Percentiles rank a stretch among this genome's conserved stretches.
Evolutionary conservation across 495 filamentous ascomycete species (phyloP).

Genomic region (Glonium stellatum): DNA sequence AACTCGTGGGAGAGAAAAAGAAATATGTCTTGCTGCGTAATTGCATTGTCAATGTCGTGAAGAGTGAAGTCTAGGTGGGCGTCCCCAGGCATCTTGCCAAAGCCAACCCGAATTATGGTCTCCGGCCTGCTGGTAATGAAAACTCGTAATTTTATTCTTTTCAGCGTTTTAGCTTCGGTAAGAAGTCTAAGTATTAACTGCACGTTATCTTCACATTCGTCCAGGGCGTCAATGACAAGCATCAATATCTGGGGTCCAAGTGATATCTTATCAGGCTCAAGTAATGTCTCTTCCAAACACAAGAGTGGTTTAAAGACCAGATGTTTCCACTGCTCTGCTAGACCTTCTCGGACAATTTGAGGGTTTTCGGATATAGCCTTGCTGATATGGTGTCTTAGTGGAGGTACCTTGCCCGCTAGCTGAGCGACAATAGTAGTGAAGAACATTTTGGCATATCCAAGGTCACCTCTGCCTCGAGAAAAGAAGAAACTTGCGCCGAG

Average conservation of each 20-base stretch:
- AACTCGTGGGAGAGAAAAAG: constrained; percentile 27
- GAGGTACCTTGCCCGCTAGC: constrained; percentile 1
- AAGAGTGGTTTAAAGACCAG: constrained; percentile 3
- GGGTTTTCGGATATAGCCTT: constrained; percentile 5
- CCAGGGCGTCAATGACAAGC: constrained; percentile 34
- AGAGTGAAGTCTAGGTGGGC: constrained; percentile 26
- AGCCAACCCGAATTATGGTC: constrained; percentile 23
- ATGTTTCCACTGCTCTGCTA: background rate
- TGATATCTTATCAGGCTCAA: background rate
- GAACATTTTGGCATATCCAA: constrained; percentile 14
- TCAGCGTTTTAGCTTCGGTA: constrained; percentile 19
- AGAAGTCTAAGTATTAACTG: constrained; percentile 27
- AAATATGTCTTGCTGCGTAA: constrained; percentile 34
- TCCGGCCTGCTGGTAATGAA: constrained; percentile 37
- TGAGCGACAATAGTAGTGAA: constrained; percentile 22
- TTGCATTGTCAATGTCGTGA: constrained; percentile 28
- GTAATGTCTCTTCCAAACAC: background rate
- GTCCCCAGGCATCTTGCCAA: constrained; percentile 10
- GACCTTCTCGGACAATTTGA: constrained; percentile 3
- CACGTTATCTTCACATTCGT: constrained; percentile 31
- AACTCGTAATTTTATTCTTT: constrained; percentile 21
- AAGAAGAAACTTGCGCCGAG: constrained; percentile 30
- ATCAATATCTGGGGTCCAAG: background rate
- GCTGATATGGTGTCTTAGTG: background rate
- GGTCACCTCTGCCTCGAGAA: constrained; percentile 19